phyloP scores from a whole-genome alignment of 805 yeast species.

The Kluyveromyces wickerhamii region DNA sequence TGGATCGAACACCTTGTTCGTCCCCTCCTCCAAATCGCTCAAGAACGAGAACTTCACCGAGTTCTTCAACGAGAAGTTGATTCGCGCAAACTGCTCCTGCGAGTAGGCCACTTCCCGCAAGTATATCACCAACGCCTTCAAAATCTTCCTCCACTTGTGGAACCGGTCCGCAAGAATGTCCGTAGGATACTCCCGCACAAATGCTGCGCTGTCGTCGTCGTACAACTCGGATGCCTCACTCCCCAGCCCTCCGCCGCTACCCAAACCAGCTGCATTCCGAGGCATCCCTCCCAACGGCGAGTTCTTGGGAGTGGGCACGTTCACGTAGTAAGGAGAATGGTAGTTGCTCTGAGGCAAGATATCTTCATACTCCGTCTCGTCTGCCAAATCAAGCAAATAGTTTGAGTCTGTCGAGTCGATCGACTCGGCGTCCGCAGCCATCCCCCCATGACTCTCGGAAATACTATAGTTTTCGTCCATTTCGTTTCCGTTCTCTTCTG shows the following conservation, averaged over 20 bases:
- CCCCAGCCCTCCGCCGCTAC: neutral
- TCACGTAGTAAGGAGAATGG: slow-evolving; percentile 28
- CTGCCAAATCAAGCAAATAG: slow-evolving; percentile 20
- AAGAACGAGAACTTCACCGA: slow-evolving; percentile 40
- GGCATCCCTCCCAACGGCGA: slow-evolving; percentile 8
- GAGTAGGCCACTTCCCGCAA: slow-evolving; percentile 68
- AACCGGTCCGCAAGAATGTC: slow-evolving; percentile 74
- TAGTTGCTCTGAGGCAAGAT: slow-evolving; percentile 24
- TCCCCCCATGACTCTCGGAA: neutral
- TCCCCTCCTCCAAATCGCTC: slow-evolving; percentile 30
- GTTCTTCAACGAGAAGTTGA: slow-evolving; percentile 64
- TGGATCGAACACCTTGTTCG: slow-evolving; percentile 39
- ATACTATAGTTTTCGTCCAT: neutral
- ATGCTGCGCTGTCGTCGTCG: slow-evolving; percentile 7
- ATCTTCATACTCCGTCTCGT: slow-evolving; percentile 12
- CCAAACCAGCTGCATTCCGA: neutral
- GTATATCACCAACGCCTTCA: slow-evolving; percentile 62
- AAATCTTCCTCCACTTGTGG: slow-evolving; percentile 70
- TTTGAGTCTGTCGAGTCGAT: slow-evolving; percentile 19
- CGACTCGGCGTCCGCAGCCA: slow-evolving; percentile 7
- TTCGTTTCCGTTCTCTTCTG: neutral
- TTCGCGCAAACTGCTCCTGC: slow-evolving; percentile 66
- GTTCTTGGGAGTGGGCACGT: slow-evolving; percentile 29
- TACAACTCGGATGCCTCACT: slow-evolving; percentile 3
- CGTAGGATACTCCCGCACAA: slow-evolving; percentile 50